Evolutionary conservation across 2,329 filamentous ascomycete species (phyloP).

Genomic region (Claviceps sp.): DNA sequence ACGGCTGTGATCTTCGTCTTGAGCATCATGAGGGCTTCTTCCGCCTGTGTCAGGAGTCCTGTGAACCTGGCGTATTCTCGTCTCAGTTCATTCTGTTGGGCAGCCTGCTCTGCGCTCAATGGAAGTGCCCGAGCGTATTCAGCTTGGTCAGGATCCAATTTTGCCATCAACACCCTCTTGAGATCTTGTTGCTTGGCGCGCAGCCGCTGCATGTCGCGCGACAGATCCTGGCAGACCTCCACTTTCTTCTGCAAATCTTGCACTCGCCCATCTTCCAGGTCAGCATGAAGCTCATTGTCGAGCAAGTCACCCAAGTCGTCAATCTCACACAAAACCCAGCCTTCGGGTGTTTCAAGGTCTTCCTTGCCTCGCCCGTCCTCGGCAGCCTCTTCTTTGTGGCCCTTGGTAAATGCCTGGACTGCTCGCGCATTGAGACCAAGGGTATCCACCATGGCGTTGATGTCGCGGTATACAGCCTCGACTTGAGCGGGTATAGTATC

Average conservation of each 20-base stretch:
- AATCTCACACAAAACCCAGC: slow-evolving; percentile 67
- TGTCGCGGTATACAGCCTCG: slow-evolving; percentile 60
- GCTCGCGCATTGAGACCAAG: slow-evolving; percentile 70
- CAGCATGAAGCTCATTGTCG: slow-evolving; percentile 46
- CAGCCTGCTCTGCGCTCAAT: slow-evolving; percentile 70
- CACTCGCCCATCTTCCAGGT: slow-evolving; percentile 55
- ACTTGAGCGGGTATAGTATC: slow-evolving; percentile 49
- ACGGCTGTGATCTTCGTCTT: slow-evolving; percentile 60
- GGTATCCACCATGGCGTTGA: slow-evolving; percentile 90
- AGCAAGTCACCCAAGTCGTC: slow-evolving; percentile 52
- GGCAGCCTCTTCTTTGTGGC: slow-evolving; percentile 45
- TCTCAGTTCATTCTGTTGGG: slow-evolving; percentile 73
- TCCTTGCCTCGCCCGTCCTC: slow-evolving; percentile 44
- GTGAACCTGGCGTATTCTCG: slow-evolving; percentile 62
- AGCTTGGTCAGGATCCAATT: slow-evolving; percentile 52
- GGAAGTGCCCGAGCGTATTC: slow-evolving; percentile 56
- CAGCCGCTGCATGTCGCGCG: slow-evolving; percentile 57
- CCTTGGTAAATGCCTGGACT: slow-evolving; percentile 51
- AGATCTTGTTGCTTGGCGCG: slow-evolving; percentile 67
- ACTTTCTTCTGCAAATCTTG: slow-evolving; percentile 56
- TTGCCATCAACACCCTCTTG: slow-evolving; percentile 57
- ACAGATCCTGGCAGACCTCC: slow-evolving; percentile 51
- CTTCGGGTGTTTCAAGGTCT: slow-evolving; percentile 54
- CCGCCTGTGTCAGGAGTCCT: slow-evolving; percentile 60
- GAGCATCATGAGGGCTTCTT: slow-evolving; percentile 67